Conservation (phyloP, 2,329 filamentous ascomycete genomes). For the Botryotinia globosa region DNA sequence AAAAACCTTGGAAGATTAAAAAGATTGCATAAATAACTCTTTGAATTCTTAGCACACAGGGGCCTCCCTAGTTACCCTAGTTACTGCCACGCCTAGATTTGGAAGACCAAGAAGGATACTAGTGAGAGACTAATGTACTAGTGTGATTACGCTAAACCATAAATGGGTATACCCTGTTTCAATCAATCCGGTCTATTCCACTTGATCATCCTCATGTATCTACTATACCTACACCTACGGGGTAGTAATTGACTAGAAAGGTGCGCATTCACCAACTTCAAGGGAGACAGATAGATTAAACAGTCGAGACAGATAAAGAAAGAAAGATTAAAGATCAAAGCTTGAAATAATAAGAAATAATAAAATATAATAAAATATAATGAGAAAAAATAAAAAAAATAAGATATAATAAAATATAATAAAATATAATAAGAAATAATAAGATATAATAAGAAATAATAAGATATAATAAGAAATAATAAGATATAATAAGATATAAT, state of each 20-base stretch:
- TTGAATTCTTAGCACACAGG: not conserved
- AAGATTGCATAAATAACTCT: not conserved
- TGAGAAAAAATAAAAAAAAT: no score
- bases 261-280: not conserved
- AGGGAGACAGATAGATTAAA: no score
- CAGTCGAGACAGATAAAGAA: no score
- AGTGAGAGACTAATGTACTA: not conserved
- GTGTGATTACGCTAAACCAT: not conserved
- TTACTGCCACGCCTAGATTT: constrained; percentile 1
- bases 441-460: not conserved
- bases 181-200: not conserved
- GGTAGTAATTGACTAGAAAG: not conserved
- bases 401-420: no score
- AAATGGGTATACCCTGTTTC: not conserved
- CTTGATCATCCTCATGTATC: not conserved
- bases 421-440: no score
- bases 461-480: not conserved
- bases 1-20: no score
- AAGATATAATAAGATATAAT: not conserved
- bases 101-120: not conserved
- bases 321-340: not conserved
- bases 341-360: not conserved
- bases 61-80: not conserved
- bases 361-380: no score
- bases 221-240: not conserved